Conservation (phyloP, 2,329 filamentous ascomycete species). For the Acrocalymma vagum region DNA sequence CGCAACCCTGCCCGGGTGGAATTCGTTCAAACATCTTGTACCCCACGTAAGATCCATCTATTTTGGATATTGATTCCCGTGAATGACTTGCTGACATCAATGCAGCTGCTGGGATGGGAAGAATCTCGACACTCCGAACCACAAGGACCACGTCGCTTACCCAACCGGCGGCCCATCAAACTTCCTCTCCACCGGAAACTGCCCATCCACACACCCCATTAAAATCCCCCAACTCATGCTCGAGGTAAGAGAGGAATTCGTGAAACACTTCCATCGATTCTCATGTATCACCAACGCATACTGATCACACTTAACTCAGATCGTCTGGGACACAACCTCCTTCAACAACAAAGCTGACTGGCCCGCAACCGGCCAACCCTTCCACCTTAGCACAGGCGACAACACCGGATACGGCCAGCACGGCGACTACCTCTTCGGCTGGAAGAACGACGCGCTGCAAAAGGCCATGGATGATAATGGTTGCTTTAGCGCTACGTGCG, state of each 20-base stretch:
- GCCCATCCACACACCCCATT: constrained; percentile 53
- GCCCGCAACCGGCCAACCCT: constrained; percentile 33
- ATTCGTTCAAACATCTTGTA: constrained; percentile 34
- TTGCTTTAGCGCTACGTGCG: constrained; percentile 31
- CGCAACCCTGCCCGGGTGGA: constrained; percentile 24
- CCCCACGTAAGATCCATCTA: constrained; percentile 21
- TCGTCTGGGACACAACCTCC: constrained; percentile 26
- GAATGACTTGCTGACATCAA: constrained; percentile 71
- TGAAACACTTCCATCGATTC: constrained; percentile 8
- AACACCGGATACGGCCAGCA: constrained; percentile 35
- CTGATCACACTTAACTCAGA: background rate
- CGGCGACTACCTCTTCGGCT: constrained; percentile 41
- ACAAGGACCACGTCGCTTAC: constrained; percentile 64
- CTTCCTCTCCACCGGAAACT: constrained; percentile 42
- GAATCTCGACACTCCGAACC: constrained; percentile 65
- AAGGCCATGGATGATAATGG: constrained; percentile 32
- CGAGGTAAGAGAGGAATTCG: constrained; percentile 46
- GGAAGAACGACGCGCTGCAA: constrained; percentile 40
- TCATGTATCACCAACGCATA: constrained; percentile 7
- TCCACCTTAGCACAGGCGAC: constrained; percentile 37
- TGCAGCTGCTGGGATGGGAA: constrained; percentile 72
- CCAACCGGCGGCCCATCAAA: constrained; percentile 33
- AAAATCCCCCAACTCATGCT: constrained; percentile 56
- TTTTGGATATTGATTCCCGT: constrained; percentile 47
- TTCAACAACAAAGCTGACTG: constrained; percentile 29